Base-by-base conservation (phyloP, 2,329 filamentous ascomycete genomes). In the Pseudopithomyces maydicus region DNA sequence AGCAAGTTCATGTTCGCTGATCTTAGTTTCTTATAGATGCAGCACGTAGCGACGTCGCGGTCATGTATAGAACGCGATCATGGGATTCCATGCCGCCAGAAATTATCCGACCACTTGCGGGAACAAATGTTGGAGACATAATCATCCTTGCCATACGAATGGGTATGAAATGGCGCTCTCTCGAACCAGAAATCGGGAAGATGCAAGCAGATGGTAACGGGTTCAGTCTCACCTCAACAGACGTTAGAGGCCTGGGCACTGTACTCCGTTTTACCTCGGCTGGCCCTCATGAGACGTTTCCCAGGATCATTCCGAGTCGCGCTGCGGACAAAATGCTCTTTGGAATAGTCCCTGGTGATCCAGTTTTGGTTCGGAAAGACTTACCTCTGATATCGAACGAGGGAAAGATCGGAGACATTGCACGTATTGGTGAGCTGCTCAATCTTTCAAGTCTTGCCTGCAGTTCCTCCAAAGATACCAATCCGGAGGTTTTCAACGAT, bases 51-150 rank as follows among this genome's bases (percentile, higher is more conserved):
- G 52, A 53, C 35, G 52, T 55, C 46, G 52, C 52, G 22, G 47
- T 58, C 20, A 54, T 55, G 36, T 55, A 52, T 29, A 42, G 56
- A 38, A 42, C 38, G 12, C 52, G 48, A 52, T 44, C 52, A 2
- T 58, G 48, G 56, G 56, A 58, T 29, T 52, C 53, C 46, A 55
- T 56, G 56, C 53, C 52, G 17, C 52, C 56, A 6, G 52, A 58
- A n/a, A 52, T 58, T 33, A 32, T 56, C 4, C 33, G 56, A 26
- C 56, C 53, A 22, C 23, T 56, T n/a, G 52, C 53, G 4, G 48
- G 47, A 23, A 49, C 29, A 14, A 58, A 23, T 32, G 35, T 49
- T 39, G 43, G 56, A 20, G 44, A 47, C 38, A 48, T 58, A 6
- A 44, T 55, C 10, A 22, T 58, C 1, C 51, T 56, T 32, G 53